These are phyloP conservation scores for Musa itinerans DNA, from an alignment of 176 grass and related monocot species.

Conservation along the genomic window DNA sequence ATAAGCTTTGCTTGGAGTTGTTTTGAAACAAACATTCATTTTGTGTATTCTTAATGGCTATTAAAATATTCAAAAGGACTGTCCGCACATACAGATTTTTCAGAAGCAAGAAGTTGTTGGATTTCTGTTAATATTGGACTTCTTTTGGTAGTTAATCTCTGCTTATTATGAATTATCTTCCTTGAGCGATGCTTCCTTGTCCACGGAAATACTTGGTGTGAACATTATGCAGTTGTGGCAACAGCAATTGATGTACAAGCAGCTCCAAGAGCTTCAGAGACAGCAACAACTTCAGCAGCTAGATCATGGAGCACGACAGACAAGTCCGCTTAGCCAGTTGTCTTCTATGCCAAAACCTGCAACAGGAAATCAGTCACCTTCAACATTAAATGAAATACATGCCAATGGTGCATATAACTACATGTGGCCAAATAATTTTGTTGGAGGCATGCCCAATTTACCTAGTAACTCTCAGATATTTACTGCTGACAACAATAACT, in stretches of 20 bases:
- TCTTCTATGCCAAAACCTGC: conserved; percentile 9
- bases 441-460: not conserved
- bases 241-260: conserved; percentile 34
- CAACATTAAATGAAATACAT: conserved; percentile 10
- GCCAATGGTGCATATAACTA: conserved; percentile 4
- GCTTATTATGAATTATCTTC: not conserved
- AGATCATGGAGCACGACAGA: conserved; percentile 24
- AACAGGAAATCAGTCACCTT: conserved; percentile 3
- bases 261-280: conserved; percentile 27
- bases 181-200: not conserved
- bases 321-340: conserved; percentile 9
- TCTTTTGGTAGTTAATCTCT: not conserved
- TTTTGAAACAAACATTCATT: not conserved
- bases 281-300: conserved; percentile 28
- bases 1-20: not conserved
- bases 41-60: not conserved
- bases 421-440: conserved; percentile 16
- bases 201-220: conserved; percentile 5
- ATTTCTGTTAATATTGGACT: not conserved
- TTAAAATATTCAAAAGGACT: not conserved
- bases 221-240: conserved; percentile 36
- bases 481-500: conserved; percentile 17
- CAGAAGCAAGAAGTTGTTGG: not conserved
- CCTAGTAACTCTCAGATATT: conserved; percentile 7
- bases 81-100: not conserved